Evolutionary conservation across 2,329 filamentous ascomycete genomes (phyloP).

Genomic region (Hypoxylon rubiginosum): DNA sequence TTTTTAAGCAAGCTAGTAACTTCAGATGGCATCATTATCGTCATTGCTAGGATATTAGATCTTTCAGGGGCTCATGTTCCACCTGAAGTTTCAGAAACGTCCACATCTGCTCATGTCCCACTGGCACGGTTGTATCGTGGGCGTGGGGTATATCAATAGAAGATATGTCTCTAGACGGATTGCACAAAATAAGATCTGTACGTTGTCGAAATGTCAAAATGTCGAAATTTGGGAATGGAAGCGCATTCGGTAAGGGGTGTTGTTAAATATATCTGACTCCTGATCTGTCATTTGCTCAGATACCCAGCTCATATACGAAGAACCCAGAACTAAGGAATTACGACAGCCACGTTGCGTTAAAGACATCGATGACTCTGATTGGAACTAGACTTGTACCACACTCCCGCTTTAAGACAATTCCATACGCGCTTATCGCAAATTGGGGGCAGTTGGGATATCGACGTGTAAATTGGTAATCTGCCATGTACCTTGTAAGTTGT

Average conservation of each 20-base stretch:
- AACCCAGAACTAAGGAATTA: not conserved
- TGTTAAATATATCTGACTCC: slow-evolving; percentile 16
- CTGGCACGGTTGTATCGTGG: slow-evolving; percentile 16
- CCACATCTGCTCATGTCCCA: slow-evolving; percentile 33
- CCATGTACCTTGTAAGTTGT: slow-evolving; percentile 34
- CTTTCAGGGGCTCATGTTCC: slow-evolving; percentile 41
- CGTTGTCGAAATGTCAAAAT: slow-evolving; percentile 4
- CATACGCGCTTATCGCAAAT: slow-evolving; percentile 39
- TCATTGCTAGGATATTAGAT: slow-evolving; percentile 30
- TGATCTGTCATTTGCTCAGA: slow-evolving; percentile 11
- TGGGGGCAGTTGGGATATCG: slow-evolving; percentile 8
- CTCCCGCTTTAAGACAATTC: slow-evolving; percentile 38
- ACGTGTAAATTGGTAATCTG: slow-evolving; percentile 21
- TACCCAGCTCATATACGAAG: too few relatives aligned
- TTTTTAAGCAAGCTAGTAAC: not conserved
- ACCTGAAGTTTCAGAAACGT: slow-evolving; percentile 44
- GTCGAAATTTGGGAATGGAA: slow-evolving; percentile 3
- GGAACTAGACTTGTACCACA: slow-evolving; percentile 9
- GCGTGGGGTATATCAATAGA: slow-evolving; percentile 14
- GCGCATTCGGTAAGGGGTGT: slow-evolving; percentile 13
- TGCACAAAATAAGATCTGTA: slow-evolving; percentile 18
- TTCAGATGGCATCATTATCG: slow-evolving; percentile 41
- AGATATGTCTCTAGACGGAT: slow-evolving; percentile 5
- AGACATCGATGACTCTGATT: slow-evolving; percentile 14
- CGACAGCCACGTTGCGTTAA: slow-evolving; percentile 21